phyloP scores from a whole-genome alignment of 129 eudicot genomes.

The Helianthus tuberosus region DNA sequence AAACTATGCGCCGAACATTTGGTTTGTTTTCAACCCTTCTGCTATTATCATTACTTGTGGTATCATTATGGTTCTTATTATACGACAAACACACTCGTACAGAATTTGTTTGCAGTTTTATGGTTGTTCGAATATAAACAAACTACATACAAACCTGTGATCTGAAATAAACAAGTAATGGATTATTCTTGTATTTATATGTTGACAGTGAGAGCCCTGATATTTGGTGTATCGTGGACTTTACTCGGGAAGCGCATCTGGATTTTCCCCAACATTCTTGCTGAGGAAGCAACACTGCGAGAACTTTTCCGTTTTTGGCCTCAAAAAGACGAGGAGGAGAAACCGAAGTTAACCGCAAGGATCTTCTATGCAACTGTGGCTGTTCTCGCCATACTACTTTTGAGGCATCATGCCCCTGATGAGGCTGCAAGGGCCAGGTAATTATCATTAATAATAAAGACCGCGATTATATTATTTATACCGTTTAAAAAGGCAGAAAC shows the following conservation, averaged over 20 bases:
- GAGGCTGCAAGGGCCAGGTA: slow-evolving; percentile 99
- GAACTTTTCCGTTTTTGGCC: slow-evolving; percentile 98
- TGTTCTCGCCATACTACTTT: slow-evolving; percentile 59
- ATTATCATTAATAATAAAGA: neutral
- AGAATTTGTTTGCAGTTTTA: too few species aligned
- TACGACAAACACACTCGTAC: neutral
- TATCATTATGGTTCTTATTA: neutral
- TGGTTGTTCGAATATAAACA: too few species aligned
- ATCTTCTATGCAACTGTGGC: slow-evolving; percentile 77
- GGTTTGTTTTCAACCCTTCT: too few species aligned
- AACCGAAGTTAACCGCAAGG: slow-evolving; percentile 91
- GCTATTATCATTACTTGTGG: neutral
- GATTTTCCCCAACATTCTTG: slow-evolving; percentile 96
- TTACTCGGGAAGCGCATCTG: slow-evolving; percentile 88
- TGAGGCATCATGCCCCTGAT: slow-evolving; percentile 99
- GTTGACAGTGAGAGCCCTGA: slow-evolving; percentile 73
- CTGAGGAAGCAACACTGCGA: slow-evolving; percentile 91
- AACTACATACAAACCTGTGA: neutral
- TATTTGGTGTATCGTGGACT: slow-evolving; percentile 80
- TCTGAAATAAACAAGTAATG: neutral
- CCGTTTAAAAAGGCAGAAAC: neutral
- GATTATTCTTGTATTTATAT: slow-evolving; percentile 11
- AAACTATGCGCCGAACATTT: too few species aligned
- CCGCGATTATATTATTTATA: neutral
- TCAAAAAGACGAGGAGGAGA: slow-evolving; percentile 83